Conservation (phyloP, 2,329 filamentous ascomycete genomes). For the Coniochaeta sp. region DNA sequence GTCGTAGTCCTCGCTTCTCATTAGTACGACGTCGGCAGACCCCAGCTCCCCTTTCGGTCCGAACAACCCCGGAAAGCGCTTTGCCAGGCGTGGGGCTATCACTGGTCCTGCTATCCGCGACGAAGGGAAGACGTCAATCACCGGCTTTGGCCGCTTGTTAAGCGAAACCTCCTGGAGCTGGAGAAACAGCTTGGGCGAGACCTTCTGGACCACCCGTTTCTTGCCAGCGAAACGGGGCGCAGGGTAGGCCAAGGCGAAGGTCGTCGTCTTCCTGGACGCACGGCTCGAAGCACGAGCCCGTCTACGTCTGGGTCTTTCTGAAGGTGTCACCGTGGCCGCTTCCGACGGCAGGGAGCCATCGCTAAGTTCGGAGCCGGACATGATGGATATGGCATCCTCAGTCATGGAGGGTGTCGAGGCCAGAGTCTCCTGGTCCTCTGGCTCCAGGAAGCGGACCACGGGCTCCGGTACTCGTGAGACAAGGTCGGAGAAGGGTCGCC, state of each 20-base stretch:
- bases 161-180: slow-evolving; percentile 62
- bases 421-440: slow-evolving; percentile 15
- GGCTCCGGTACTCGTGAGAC: slow-evolving; percentile 22
- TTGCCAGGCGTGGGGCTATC: slow-evolving; percentile 50
- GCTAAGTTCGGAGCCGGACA: slow-evolving; percentile 37
- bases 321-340: slow-evolving; percentile 17
- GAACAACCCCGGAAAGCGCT: slow-evolving; percentile 57
- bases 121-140: slow-evolving; percentile 67
- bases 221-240: slow-evolving; percentile 49
- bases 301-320: slow-evolving; percentile 23
- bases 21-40: slow-evolving; percentile 61
- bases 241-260: slow-evolving; percentile 62
- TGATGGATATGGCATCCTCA: slow-evolving; percentile 34
- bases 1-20: slow-evolving; percentile 62
- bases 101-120: slow-evolving; percentile 47
- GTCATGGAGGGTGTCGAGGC: slow-evolving; percentile 23
- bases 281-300: slow-evolving; percentile 20
- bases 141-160: slow-evolving; percentile 55
- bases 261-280: slow-evolving; percentile 18
- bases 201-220: slow-evolving; percentile 58
- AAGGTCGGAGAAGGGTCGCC: slow-evolving; percentile 29
- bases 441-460: slow-evolving; percentile 39
- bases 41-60: slow-evolving; percentile 56
- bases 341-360: slow-evolving; percentile 19
- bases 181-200: slow-evolving; percentile 61